Evolutionary conservation across 73 alveolate species (phyloP).

Genomic region (Paramecium sonneborni): DNA sequence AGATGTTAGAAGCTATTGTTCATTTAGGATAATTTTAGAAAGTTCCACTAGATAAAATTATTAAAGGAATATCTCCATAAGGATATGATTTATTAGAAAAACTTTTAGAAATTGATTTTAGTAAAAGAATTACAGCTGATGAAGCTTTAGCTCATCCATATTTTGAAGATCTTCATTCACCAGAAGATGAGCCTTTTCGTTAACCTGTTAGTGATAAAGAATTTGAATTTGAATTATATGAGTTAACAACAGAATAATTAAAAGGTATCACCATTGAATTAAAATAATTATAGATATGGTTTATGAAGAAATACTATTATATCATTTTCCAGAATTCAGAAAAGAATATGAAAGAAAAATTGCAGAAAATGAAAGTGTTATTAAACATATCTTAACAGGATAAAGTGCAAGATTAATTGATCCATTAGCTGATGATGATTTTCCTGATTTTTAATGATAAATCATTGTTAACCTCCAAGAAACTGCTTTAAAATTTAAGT

Average conservation of each 20-base stretch:
- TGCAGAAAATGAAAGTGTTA: conserved; percentile 61
- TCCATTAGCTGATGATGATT: conserved; percentile 61
- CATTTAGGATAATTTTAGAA: conserved; percentile 44
- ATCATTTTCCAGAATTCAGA: conserved; percentile 68
- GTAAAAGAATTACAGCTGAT: conserved; percentile 73
- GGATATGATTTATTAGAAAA: conserved; percentile 79
- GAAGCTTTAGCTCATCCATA: conserved; percentile 81
- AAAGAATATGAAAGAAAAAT: conserved; percentile 72
- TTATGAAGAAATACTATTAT: conserved; percentile 75
- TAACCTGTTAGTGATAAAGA: conserved; percentile 66
- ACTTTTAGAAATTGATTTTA: conserved; percentile 73
- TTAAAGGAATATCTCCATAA: conserved; percentile 73
- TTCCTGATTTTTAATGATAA: conserved; percentile 56
- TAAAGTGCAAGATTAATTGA: conserved; percentile 56
- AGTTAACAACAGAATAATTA: conserved; percentile 58
- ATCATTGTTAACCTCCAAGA: neutral
- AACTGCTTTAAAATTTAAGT: neutral
- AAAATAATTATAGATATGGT: conserved; percentile 51
- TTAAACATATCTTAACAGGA: conserved; percentile 62
- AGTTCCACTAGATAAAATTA: conserved; percentile 68
- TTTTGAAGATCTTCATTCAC: conserved; percentile 81
- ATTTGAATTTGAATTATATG: conserved; percentile 70
- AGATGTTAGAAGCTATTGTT: conserved; percentile 46
- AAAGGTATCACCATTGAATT: conserved; percentile 42
- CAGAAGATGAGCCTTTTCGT: conserved; percentile 79